Percentiles rank a stretch among this genome's conserved stretches.
Conservation (phyloP, 495 filamentous ascomycete species). For the Tuber brumale region DNA sequence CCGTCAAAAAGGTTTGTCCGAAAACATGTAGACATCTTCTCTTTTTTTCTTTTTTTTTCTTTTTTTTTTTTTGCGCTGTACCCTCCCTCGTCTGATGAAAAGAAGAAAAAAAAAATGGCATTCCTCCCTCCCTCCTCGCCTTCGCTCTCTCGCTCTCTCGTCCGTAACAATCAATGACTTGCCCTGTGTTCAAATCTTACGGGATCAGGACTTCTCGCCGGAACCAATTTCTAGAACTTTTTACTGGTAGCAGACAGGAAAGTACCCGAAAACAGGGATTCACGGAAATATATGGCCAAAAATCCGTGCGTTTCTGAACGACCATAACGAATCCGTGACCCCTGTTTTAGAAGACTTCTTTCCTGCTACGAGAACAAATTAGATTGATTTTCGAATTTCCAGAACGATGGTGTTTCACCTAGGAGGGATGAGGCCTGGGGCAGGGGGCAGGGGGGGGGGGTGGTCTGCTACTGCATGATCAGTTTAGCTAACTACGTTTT, state of each 20-base stretch:
- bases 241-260: background rate
- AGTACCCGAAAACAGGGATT: background rate
- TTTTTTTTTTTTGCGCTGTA: too few species aligned
- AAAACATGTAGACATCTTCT: background rate
- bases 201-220: slow-evolving; percentile 2
- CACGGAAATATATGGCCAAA: background rate
- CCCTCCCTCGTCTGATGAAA: too few species aligned
- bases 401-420: background rate
- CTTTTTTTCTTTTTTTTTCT: background rate
- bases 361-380: background rate
- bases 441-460: background rate
- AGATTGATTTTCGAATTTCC: slow-evolving; percentile 2
- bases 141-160: background rate
- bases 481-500: background rate
- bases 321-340: background rate
- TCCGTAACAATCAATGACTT: background rate
- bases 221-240: background rate
- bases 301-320: too few species aligned
- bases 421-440: background rate
- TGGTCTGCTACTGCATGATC: background rate
- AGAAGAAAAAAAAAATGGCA: background rate
- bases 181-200: background rate
- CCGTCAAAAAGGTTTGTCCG: background rate
- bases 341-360: background rate
- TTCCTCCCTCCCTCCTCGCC: background rate